Evolutionary conservation across 257 asterid species (phyloP), one percentile per base, ranked within the genome.

Genomic region (Solanum chiquidenum): DNA sequence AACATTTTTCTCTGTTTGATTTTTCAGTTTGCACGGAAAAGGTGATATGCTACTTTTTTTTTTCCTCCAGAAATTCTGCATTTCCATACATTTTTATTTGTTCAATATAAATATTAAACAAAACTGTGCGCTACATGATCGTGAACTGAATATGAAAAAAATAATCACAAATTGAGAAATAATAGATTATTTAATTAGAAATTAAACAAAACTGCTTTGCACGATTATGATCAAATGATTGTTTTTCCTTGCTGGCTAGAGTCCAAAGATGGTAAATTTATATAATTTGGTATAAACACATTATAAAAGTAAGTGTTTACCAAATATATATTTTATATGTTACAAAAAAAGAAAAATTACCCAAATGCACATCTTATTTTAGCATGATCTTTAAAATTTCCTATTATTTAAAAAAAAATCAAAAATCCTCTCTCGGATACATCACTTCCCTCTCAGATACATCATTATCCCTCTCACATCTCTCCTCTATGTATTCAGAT

Each of bases 1-100:
- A 37, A 75, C 94, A 92, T 88, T 29, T 75, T 71, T 88, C 5
- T 68, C 29, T 55, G 2, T 55, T 6, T 55, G 64, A 20, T 23
- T 38, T 75, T 71, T 75, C 31, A 23, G 0, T 75, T 37, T 1
- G 21, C 20, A 75, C 20, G 52, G 31, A 37, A 21, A 74, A 20
- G 31, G 2, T 31, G 23, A 0, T 0, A 6, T 52, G 9, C 1
- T 9, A 12, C 12, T 4, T 34, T 9, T 18, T 33, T 33, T 34
- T 34, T 1, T 7, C 7, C 60, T 52, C 0, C 62, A 16, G 1
- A 52, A 52, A 52, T 52, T 52, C 62, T 52, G 23, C 4, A 52
- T 16, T 52, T 52, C 3, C 0, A 5, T 52, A 0, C 0, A 46
- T 12, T 13, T 46, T 46, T 13, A 46, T 46, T 46, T 52, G 9